Evolutionary conservation across 805 yeast species (phyloP).

Genomic region (Starmerella lactis-condensi): DNA sequence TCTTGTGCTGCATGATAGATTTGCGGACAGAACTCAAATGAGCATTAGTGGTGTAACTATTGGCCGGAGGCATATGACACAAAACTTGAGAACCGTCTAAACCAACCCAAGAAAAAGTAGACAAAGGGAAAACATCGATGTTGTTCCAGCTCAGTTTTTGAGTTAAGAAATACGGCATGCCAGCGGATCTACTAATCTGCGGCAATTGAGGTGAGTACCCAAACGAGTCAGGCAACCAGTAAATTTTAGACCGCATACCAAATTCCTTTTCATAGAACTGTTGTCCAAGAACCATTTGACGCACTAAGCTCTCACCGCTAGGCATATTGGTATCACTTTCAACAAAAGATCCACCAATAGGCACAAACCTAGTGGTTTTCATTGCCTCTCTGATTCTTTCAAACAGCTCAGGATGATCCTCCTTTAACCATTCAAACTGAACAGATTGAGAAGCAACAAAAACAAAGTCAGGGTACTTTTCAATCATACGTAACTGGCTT

Average conservation of each 20-base stretch:
- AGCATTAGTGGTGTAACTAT: slow-evolving; percentile 86
- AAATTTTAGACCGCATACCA: slow-evolving; percentile 54
- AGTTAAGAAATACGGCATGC: slow-evolving; percentile 67
- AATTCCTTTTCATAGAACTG: slow-evolving; percentile 63
- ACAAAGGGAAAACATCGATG: slow-evolving; percentile 72
- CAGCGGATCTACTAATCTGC: slow-evolving; percentile 74
- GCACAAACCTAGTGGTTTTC: slow-evolving; percentile 56
- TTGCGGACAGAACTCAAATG: slow-evolving; percentile 83
- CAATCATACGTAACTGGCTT: slow-evolving; percentile 68
- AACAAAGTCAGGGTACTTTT: slow-evolving; percentile 76
- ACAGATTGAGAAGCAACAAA: slow-evolving; percentile 94
- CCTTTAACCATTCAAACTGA: slow-evolving; percentile 78
- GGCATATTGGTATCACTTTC: slow-evolving; percentile 94
- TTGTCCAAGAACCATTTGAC: slow-evolving; percentile 86
- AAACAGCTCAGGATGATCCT: slow-evolving; percentile 72
- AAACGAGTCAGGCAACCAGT: slow-evolving; percentile 95
- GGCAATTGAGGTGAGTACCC: slow-evolving; percentile 94
- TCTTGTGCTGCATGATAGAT: slow-evolving; percentile 64
- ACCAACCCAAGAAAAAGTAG: slow-evolving; percentile 90
- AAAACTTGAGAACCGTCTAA: slow-evolving; percentile 83
- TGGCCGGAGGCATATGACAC: slow-evolving; percentile 95
- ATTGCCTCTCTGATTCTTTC: slow-evolving; percentile 42
- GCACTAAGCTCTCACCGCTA: slow-evolving; percentile 71
- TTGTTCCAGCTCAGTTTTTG: slow-evolving; percentile 95
- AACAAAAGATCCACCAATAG: slow-evolving; percentile 96